phyloP scores from a whole-genome alignment of 2,329 filamentous ascomycete genomes.

The Anthostomella pinea region DNA sequence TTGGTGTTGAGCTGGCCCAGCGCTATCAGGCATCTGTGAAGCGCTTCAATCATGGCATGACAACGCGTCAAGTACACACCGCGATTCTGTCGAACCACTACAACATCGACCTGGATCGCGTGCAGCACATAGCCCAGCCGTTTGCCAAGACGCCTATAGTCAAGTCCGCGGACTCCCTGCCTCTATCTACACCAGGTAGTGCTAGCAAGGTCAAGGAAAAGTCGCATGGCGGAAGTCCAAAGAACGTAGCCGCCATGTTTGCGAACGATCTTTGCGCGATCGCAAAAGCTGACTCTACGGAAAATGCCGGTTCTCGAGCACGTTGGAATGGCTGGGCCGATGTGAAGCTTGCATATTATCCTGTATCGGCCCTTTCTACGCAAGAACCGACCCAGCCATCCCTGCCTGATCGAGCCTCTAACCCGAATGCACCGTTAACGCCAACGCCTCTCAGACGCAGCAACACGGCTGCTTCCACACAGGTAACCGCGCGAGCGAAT shows the following conservation, averaged over 20 bases:
- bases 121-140: constrained; percentile 78
- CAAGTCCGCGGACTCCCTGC: constrained; percentile 48
- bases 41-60: constrained; percentile 60
- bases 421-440: constrained; percentile 59
- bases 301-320: constrained; percentile 24
- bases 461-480: constrained; percentile 50
- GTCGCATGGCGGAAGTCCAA: constrained; percentile 37
- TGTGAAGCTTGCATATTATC: constrained; percentile 79
- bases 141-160: constrained; percentile 70
- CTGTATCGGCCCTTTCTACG: constrained; percentile 36
- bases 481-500: constrained; percentile 33
- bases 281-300: constrained; percentile 53
- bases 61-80: constrained; percentile 64
- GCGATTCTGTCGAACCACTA: constrained; percentile 82
- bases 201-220: constrained; percentile 75
- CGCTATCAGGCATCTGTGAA: constrained; percentile 89
- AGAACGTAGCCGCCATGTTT: constrained; percentile 59
- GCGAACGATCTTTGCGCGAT: constrained; percentile 83
- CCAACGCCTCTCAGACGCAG: constrained; percentile 74
- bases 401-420: constrained; percentile 31
- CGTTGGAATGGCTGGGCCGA: constrained; percentile 78
- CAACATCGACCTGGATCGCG: constrained; percentile 72
- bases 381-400: constrained; percentile 25
- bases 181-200: constrained; percentile 54
- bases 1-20: constrained; percentile 84